phyloP scores from a whole-genome alignment of 2,329 filamentous ascomycete species.

The Tricladium varicosporioides region DNA sequence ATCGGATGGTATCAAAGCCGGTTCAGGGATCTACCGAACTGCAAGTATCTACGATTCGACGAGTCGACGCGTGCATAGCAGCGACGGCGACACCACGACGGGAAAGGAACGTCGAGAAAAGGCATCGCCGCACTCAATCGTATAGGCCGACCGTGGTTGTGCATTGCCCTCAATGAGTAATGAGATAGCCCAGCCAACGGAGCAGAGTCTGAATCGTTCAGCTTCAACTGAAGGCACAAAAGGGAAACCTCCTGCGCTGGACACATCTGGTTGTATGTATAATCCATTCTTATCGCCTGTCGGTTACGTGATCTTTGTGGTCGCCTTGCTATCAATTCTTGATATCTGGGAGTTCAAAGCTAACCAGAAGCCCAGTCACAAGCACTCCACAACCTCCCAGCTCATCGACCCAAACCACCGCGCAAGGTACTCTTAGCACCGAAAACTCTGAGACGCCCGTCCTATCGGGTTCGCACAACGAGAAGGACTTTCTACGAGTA shows the following conservation, averaged over 20 bases:
- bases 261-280: conserved; percentile 33
- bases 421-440: conserved; percentile 30
- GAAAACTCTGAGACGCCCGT: conserved; percentile 31
- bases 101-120: neutral
- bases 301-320: neutral
- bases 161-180: conserved; percentile 38
- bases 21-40: conserved; percentile 15
- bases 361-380: conserved; percentile 27
- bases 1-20: conserved; percentile 12
- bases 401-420: conserved; percentile 31
- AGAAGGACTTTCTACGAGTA: conserved; percentile 25
- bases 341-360: conserved; percentile 10
- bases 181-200: conserved; percentile 35
- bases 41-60: conserved; percentile 18
- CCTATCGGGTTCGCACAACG: conserved; percentile 25
- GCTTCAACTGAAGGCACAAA: conserved; percentile 31
- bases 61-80: conserved; percentile 20
- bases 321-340: neutral
- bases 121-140: conserved; percentile 11
- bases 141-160: conserved; percentile 15
- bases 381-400: conserved; percentile 30
- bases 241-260: conserved; percentile 31
- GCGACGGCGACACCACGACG: conserved; percentile 9
- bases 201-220: conserved; percentile 34
- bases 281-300: neutral